Conservation (phyloP, 805 yeast species). For the Candida suzukii region DNA sequence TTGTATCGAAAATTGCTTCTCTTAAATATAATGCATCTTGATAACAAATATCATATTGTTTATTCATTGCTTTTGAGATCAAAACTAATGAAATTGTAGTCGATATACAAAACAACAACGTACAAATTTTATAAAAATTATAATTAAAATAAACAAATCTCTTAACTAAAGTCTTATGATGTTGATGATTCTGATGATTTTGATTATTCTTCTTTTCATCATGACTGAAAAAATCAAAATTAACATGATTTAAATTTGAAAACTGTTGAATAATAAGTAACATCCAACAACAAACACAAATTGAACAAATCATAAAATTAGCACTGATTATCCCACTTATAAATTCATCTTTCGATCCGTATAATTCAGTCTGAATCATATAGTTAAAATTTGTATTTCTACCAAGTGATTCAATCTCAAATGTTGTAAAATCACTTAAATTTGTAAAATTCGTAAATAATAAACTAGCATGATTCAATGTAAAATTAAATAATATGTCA, state of each 20-base stretch:
- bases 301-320: slow-evolving; percentile 45
- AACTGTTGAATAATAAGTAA: slow-evolving; percentile 48
- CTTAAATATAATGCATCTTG: slow-evolving; percentile 44
- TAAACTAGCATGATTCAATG: slow-evolving; percentile 29
- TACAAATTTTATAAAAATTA: background rate
- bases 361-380: background rate
- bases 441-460: slow-evolving; percentile 39
- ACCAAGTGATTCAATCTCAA: too few species aligned
- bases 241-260: slow-evolving; percentile 15
- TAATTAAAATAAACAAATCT: background rate
- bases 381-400: background rate
- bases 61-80: slow-evolving; percentile 20
- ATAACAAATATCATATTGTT: slow-evolving; percentile 45
- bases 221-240: background rate
- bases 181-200: background rate
- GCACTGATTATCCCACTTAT: slow-evolving; percentile 33
- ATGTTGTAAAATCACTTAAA: background rate
- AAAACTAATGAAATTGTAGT: background rate
- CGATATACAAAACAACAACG: background rate
- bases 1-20: slow-evolving; percentile 28
- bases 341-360: slow-evolving; percentile 25
- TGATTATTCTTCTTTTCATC: background rate
- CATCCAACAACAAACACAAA: slow-evolving; percentile 66
- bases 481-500: background rate
- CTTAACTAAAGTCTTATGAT: background rate